Evolutionary conservation across 257 asterid species (phyloP).

Genomic region (Solanum peruvianum): DNA sequence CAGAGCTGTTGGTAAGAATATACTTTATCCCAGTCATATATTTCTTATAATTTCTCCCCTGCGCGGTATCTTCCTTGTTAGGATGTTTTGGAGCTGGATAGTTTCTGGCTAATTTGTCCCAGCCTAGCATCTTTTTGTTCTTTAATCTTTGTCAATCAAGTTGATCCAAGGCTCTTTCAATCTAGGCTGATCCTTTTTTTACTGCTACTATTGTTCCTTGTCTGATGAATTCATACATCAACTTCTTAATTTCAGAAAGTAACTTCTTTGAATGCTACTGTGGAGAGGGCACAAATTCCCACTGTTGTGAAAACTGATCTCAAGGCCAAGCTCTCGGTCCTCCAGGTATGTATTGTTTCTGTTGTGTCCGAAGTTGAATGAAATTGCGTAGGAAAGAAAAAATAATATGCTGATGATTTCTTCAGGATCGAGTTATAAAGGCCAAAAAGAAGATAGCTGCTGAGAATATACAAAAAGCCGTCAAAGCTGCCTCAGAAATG

Average conservation of each 20-base stretch:
- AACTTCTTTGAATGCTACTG: conserved; percentile 61
- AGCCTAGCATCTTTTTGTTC: not conserved
- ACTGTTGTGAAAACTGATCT: conserved; percentile 79
- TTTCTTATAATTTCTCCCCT: not conserved
- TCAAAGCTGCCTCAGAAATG: conserved; percentile 41
- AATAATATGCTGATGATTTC: not conserved
- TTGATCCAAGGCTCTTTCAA: not conserved
- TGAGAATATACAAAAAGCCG: conserved; percentile 70
- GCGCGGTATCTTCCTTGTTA: not conserved
- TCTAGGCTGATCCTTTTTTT: not conserved
- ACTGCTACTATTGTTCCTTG: not conserved
- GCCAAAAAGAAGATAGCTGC: conserved; percentile 81
- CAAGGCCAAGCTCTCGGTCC: conserved; percentile 56
- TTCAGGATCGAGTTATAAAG: conserved; percentile 64
- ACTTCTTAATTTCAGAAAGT: conserved; percentile 55
- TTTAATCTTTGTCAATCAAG: not conserved
- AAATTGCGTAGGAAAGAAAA: not conserved
- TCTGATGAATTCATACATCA: not conserved
- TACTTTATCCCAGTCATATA: not conserved
- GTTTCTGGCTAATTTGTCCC: not conserved
- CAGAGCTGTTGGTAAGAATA: not conserved
- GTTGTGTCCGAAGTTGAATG: not conserved
- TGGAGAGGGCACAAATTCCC: conserved; percentile 78
- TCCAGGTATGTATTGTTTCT: conserved; percentile 48
- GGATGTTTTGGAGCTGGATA: not conserved